These are phyloP conservation scores for Cardamine resedifolia DNA, from an alignment of 345 rosid genomes.

Conservation along the genomic window DNA sequence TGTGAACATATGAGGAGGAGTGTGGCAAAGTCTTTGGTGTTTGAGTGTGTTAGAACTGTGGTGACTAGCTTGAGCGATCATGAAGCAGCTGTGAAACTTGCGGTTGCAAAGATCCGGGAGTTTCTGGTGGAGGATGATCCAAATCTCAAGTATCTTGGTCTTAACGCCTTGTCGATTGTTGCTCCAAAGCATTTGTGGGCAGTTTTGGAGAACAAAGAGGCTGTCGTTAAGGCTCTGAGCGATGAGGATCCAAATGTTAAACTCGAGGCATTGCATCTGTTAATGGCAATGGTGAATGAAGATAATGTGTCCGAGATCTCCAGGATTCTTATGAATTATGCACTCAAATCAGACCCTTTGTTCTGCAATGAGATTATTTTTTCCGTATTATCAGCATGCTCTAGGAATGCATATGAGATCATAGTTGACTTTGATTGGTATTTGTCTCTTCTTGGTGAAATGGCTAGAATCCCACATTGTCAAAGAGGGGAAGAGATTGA, in stretches of 20 bases:
- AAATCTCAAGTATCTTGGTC: constrained; percentile 89
- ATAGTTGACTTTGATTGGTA: constrained; percentile 92
- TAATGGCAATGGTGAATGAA: constrained; percentile 90
- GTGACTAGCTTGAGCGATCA: constrained; percentile 72
- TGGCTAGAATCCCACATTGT: constrained; percentile 82
- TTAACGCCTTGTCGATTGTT: constrained; percentile 65
- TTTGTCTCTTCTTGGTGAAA: constrained; percentile 83
- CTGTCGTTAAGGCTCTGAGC: constrained; percentile 79
- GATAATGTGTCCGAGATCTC: constrained; percentile 71
- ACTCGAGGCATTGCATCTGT: constrained; percentile 68
- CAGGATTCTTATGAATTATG: constrained; percentile 71
- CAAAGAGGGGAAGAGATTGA: constrained; percentile 85
- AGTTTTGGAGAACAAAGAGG: constrained; percentile 84
- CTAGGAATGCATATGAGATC: constrained; percentile 66
- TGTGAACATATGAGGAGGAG: constrained; percentile 89
- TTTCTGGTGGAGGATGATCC: constrained; percentile 87
- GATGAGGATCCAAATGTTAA: constrained; percentile 81
- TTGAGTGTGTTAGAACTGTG: constrained; percentile 87
- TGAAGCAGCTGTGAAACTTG: constrained; percentile 82
- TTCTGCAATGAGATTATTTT: constrained; percentile 87
- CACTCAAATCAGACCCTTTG: constrained; percentile 80
- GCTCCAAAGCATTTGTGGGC: constrained; percentile 78
- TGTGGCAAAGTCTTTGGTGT: constrained; percentile 79
- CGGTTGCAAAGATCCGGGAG: constrained; percentile 62
- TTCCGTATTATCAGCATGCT: constrained; percentile 69